phyloP scores from a whole-genome alignment of 306 rosid genomes.

The Begonia peltatifolia region DNA sequence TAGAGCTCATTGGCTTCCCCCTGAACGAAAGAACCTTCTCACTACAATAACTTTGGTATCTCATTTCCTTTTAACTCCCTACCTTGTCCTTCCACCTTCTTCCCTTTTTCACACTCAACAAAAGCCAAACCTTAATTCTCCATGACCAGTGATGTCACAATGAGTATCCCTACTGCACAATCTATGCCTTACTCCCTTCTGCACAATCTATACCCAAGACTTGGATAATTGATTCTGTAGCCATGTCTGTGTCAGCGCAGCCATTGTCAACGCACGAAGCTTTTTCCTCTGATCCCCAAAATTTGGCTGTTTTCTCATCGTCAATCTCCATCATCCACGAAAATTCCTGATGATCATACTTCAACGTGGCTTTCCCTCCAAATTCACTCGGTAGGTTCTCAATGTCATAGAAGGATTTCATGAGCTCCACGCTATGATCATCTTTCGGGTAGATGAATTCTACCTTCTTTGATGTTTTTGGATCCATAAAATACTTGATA shows the following conservation, averaged over 20 bases:
- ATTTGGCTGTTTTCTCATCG: slow-evolving; percentile 46
- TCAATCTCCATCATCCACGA: slow-evolving; percentile 57
- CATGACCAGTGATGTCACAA: no score
- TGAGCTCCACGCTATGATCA: slow-evolving; percentile 70
- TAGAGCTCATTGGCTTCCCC: no score
- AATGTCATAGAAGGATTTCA: slow-evolving; percentile 66
- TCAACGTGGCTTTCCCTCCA: slow-evolving; percentile 62
- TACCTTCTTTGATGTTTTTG: slow-evolving; percentile 78
- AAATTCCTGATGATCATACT: slow-evolving; percentile 64
- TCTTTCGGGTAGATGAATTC: slow-evolving; percentile 72
- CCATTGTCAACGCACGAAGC: slow-evolving; percentile 24
- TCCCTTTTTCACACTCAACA: no score
- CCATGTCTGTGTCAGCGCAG: slow-evolving; percentile 34
- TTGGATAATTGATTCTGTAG: slow-evolving; percentile 9
- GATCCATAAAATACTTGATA: slow-evolving; percentile 75
- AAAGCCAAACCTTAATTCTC: no score
- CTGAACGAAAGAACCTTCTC: no score
- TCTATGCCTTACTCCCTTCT: no score
- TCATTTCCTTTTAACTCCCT: no score
- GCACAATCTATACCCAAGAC: no score
- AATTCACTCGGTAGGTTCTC: slow-evolving; percentile 70
- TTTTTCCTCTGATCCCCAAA: slow-evolving; percentile 39
- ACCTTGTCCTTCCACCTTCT: no score
- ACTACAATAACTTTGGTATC: no score
- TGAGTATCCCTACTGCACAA: no score